Evolutionary conservation across 441 rosid genomes (phyloP), one percentile per base, ranked within the genome.

Genomic region (Oxalis stricta): DNA sequence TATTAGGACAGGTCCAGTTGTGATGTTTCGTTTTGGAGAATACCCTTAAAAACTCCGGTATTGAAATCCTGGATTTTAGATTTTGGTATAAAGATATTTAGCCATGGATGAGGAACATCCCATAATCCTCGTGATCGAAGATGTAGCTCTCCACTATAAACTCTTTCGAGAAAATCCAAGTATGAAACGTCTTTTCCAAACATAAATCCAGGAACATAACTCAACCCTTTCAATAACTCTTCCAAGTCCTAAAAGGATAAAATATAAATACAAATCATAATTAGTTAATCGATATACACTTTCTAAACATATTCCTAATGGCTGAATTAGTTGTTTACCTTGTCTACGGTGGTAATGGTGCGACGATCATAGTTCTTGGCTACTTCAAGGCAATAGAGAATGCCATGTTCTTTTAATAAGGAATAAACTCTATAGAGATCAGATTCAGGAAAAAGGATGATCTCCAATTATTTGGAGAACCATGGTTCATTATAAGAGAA

Each of bases 81-180:
- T 64, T 58, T 65, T 1, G 98, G 94, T 14, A 89, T 52, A 24
- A 89, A 89, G 0, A 89, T 62, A 44, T 89, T 89, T 33, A 89
- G 60, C 96, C 96, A 89, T 22, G 98, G 98, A 69, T 89, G 98
- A 45, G 98, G 94, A 66, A 85, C 96, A 22, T 89, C 84, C 97
- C 97, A 88, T 7, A 79, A 45, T 38, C 93, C 88, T 53, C 62
- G 61, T 3, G 79, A 53, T 26, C 60, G 68, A 14, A 85, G 92
- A 22, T 79, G 64, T 18, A 53, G 43, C 63, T 89, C 96, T 57
- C 72, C 93, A 32, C 58, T 52, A 47, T 76, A 71, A 5, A 85
- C 96, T 69, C 96, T 75, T 56, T 83, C 59, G 55, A 89, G 69
- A 53, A 83, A 89, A 2, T 85, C 79, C 21, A 71, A 64, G 36